phyloP scores from a whole-genome alignment of 176 grass and related monocot species.

The Miscanthus lutarioriparius region DNA sequence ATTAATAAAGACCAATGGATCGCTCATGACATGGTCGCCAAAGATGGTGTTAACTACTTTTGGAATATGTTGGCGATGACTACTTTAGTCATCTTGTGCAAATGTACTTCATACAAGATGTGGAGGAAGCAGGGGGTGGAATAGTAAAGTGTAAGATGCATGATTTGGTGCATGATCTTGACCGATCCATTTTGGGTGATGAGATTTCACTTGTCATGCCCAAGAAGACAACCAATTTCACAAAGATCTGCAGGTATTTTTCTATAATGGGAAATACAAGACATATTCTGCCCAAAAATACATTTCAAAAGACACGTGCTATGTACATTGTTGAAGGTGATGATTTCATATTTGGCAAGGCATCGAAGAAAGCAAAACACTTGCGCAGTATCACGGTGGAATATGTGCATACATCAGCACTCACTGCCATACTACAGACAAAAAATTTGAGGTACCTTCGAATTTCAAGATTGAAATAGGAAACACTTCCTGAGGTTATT shows the following conservation, averaged over 20 bases:
- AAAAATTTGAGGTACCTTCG: background rate
- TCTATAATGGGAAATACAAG: background rate
- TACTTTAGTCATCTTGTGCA: slow-evolving; percentile 27
- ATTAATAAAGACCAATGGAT: slow-evolving; percentile 32
- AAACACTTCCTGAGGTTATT: slow-evolving; percentile 8
- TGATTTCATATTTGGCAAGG: slow-evolving; percentile 20
- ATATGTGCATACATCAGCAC: background rate
- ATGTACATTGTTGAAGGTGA: background rate
- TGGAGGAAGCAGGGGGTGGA: background rate
- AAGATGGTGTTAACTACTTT: background rate
- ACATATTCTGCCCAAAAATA: background rate
- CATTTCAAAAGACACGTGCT: slow-evolving; percentile 15
- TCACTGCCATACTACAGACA: background rate
- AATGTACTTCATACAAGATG: slow-evolving; percentile 29
- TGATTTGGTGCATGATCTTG: slow-evolving; percentile 8
- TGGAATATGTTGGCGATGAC: background rate
- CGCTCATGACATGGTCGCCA: slow-evolving; percentile 6
- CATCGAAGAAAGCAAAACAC: background rate
- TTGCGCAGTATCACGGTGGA: background rate
- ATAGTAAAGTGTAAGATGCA: slow-evolving; percentile 14
- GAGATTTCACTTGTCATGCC: background rate
- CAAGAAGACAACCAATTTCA: background rate
- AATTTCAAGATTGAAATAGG: background rate
- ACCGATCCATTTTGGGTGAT: background rate
- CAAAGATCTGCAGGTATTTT: background rate